Conservation (phyloP, 371 early-diverging fungal genomes). For the Mucor saturninus region DNA sequence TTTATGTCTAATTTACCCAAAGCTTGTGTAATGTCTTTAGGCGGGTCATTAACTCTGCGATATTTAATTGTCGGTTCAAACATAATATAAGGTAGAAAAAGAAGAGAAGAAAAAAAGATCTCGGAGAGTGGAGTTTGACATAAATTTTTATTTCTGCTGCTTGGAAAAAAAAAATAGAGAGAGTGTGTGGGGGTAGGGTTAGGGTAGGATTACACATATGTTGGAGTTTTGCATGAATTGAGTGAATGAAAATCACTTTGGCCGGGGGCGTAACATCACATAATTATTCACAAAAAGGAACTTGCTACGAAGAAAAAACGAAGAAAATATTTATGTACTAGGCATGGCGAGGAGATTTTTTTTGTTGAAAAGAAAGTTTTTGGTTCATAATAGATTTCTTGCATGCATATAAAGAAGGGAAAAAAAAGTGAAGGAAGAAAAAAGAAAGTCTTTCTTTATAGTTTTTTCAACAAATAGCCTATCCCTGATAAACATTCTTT, state of each 20-base stretch:
- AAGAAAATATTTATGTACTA: neutral
- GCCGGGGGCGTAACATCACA: slow-evolving; percentile 9
- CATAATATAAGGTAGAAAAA: slow-evolving; percentile 23
- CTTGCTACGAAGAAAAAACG: too few relatives aligned
- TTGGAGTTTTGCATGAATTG: neutral
- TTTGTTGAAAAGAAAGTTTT: neutral
- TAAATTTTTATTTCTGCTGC: slow-evolving; percentile 8
- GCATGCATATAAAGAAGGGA: too few relatives aligned
- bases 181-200: neutral
- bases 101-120: slow-evolving; percentile 2
- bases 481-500: too few relatives aligned
- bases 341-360: neutral
- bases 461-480: too few relatives aligned
- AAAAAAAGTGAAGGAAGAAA: too few relatives aligned
- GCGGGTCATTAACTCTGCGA: slow-evolving; percentile 34
- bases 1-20: neutral
- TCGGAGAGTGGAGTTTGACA: neutral
- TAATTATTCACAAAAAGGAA: too few relatives aligned
- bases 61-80: slow-evolving; percentile 55
- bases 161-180: slow-evolving; percentile 2
- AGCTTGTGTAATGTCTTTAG: slow-evolving; percentile 5
- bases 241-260: neutral
- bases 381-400: too few relatives aligned
- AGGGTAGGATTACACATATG: neutral
- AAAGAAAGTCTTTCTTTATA: too few relatives aligned